Evolutionary conservation across 495 filamentous ascomycete genomes (phyloP), one percentile per base, ranked within the genome.

Genomic region (Durotheca rogersii): DNA sequence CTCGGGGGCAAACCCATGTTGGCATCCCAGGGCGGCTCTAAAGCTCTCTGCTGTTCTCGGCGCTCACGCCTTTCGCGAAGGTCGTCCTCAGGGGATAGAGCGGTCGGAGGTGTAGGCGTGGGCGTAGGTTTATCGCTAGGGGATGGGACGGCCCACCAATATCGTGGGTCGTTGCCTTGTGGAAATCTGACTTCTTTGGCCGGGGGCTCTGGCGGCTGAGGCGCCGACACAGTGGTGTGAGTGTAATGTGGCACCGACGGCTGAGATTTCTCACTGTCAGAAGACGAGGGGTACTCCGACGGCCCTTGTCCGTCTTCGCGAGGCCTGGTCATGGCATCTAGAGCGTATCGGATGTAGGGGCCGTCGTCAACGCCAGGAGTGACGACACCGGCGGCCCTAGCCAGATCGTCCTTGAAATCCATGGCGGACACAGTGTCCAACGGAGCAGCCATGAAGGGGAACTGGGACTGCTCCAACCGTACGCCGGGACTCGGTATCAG

Each of bases 361-460:
- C 65, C 65, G 51, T 77, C 69, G 57, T 75, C 73, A 7, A 76
- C 66, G 12, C 74, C 74, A 0, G 74, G 74, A 6, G 74, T 77
- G 9, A 77, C 67, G 19, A 65, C 63, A 18, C 72, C 71, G 20
- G 72, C 73, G 21, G 70, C 60, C 39, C 71, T 54, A 50, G 70
- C 58, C 9, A 76, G 59, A 19, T 65, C 69, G 42, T 76, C 73
- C 21, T 70, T 64, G 44, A 75, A 74, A 31, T 68, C 69, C 21
- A 60, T 57, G 23, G 51, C 29, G 51, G 62, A 66, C 29, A 51
- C 41, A 14, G 65, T 44, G 47, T 73, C 69, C 33, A 55, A 47
- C 12, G 54, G 33, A 16, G 58, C 20, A 44, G 67, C 60, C 61
- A 72, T 69, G 18, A 54, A 56, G 3, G 30, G 38, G 12, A 67